Conservation (phyloP, 2,329 filamentous ascomycete genomes). For the Colletotrichum gigasporum region DNA sequence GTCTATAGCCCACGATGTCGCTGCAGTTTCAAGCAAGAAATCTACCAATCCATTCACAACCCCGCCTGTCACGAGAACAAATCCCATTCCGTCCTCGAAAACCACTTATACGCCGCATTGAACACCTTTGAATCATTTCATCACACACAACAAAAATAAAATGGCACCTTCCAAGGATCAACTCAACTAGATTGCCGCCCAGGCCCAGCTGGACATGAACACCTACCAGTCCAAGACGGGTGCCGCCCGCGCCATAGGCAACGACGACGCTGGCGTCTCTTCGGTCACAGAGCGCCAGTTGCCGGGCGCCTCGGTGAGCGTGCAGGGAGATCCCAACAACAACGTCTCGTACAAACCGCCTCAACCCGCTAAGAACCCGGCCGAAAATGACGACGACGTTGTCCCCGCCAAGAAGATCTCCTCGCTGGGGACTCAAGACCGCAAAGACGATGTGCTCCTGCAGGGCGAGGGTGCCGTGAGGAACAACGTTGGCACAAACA, state of each 20-base stretch:
- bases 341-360: slow-evolving; percentile 53
- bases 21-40: not conserved
- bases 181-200: slow-evolving; percentile 52
- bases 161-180: slow-evolving; percentile 44
- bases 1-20: not conserved
- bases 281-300: slow-evolving; percentile 52
- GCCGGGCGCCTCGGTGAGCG: slow-evolving; percentile 48
- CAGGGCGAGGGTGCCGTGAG: slow-evolving; percentile 48
- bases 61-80: no score
- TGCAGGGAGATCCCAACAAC: slow-evolving; percentile 54
- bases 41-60: not conserved
- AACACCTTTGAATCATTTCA: not conserved
- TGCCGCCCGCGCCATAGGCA: slow-evolving; percentile 46
- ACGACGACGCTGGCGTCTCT: slow-evolving; percentile 54
- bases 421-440: slow-evolving; percentile 21
- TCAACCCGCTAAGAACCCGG: slow-evolving; percentile 40
- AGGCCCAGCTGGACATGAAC: slow-evolving; percentile 59
- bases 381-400: slow-evolving; percentile 49
- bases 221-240: slow-evolving; percentile 59
- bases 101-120: not conserved
- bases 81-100: no score
- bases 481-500: slow-evolving; percentile 48
- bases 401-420: slow-evolving; percentile 35
- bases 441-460: slow-evolving; percentile 20
- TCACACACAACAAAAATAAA: not conserved